These are phyloP conservation scores for Zopfochytrium polystomum DNA, from an alignment of 371 early-diverging fungal species.

Conservation along the genomic window DNA sequence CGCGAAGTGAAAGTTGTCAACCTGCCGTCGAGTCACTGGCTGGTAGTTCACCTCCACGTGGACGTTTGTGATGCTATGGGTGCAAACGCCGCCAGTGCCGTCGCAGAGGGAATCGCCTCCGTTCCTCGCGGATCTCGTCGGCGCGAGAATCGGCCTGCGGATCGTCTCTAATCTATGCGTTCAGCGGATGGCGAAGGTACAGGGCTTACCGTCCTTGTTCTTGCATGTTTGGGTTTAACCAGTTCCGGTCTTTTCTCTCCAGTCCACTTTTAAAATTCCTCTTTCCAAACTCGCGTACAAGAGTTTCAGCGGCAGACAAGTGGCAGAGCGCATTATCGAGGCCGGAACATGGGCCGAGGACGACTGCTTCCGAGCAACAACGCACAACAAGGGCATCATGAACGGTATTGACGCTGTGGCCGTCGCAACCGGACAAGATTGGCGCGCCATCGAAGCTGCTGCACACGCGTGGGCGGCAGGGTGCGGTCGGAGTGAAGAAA, in stretches of 20 bases:
- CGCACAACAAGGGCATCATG: constrained; percentile 76
- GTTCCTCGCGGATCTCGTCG: constrained; percentile 45
- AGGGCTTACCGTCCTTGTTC: background rate
- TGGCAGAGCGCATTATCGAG: constrained; percentile 59
- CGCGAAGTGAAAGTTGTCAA: constrained; percentile 6
- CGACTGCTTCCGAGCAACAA: constrained; percentile 63
- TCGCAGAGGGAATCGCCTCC: constrained; percentile 63
- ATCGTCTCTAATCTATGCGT: constrained; percentile 62
- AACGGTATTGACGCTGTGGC: constrained; percentile 74
- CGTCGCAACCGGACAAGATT: constrained; percentile 68
- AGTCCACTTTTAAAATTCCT: constrained; percentile 61
- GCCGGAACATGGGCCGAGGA: constrained; percentile 65
- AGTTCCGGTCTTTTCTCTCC: constrained; percentile 3
- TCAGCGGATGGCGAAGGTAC: constrained; percentile 58
- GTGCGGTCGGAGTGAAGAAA: constrained; percentile 37
- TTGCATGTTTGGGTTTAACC: constrained; percentile 6
- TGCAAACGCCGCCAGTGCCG: constrained; percentile 62
- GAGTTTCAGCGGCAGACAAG: constrained; percentile 48
- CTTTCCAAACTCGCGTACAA: constrained; percentile 58
- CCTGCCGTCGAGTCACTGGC: constrained; percentile 37
- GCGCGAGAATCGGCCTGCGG: constrained; percentile 55
- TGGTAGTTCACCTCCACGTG: constrained; percentile 64
- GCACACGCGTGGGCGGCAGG: constrained; percentile 62
- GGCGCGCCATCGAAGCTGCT: constrained; percentile 70
- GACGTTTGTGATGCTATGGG: constrained; percentile 76